Conservation (phyloP, 345 rosid species). For the Populus pruinosa region DNA sequence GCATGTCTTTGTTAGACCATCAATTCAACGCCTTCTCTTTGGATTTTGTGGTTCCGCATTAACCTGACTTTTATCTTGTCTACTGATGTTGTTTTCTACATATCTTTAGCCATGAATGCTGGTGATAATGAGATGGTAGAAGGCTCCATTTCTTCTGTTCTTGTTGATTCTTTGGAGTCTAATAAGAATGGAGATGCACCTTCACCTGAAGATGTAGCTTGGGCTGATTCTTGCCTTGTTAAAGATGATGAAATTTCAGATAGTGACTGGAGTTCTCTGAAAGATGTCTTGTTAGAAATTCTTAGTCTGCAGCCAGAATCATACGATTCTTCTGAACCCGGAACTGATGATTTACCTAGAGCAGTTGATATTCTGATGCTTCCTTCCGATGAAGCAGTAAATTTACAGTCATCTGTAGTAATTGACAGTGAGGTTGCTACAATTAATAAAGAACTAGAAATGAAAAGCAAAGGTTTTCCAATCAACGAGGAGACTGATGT, state of each 20-base stretch:
- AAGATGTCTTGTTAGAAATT: slow-evolving; percentile 53
- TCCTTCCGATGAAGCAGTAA: slow-evolving; percentile 9
- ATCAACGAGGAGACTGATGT: slow-evolving; percentile 20
- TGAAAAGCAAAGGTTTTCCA: slow-evolving; percentile 1
- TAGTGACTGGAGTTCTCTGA: slow-evolving; percentile 43
- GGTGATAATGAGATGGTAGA: slow-evolving; percentile 19
- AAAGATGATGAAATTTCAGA: slow-evolving; percentile 44
- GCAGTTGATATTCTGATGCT: slow-evolving; percentile 24
- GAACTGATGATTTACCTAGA: slow-evolving; percentile 5
- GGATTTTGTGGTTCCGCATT: background rate
- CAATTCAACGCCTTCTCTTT: background rate
- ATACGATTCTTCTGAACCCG: slow-evolving; percentile 19
- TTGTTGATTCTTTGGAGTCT: slow-evolving; percentile 26
- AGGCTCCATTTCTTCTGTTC: slow-evolving; percentile 21
- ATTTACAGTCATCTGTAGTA: slow-evolving; percentile 2
- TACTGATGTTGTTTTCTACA: slow-evolving; percentile 2
- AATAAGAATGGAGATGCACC: slow-evolving; percentile 26
- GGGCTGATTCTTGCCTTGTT: slow-evolving; percentile 70
- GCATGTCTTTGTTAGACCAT: background rate
- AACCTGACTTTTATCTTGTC: background rate
- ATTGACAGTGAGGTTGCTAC: background rate
- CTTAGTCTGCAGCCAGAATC: slow-evolving; percentile 40
- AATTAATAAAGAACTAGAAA: slow-evolving; percentile 18
- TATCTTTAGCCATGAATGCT: slow-evolving; percentile 26
- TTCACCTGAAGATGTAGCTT: slow-evolving; percentile 55